phyloP scores from a whole-genome alignment of 2,329 filamentous ascomycete genomes.

The Raffaelea arxii region DNA sequence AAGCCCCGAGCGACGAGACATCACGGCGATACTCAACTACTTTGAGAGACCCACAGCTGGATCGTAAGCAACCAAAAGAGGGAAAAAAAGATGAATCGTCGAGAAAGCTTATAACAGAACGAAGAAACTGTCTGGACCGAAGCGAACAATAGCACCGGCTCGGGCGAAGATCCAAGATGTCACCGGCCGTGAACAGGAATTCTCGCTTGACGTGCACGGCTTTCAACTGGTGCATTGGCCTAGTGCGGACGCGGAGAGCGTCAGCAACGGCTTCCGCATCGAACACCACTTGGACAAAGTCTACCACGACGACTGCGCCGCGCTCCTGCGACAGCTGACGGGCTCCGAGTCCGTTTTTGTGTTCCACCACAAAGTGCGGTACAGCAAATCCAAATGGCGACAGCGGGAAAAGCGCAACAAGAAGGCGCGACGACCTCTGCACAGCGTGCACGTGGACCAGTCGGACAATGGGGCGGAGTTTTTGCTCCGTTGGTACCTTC shows the following conservation, averaged over 20 bases:
- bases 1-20: too few species aligned
- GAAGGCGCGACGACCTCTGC: slow-evolving; percentile 41
- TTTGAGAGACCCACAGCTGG: too few species aligned
- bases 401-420: slow-evolving; percentile 55
- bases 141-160: too few species aligned
- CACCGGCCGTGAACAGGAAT: slow-evolving; percentile 55
- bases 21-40: too few species aligned
- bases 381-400: slow-evolving; percentile 45
- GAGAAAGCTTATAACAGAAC: too few species aligned
- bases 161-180: slow-evolving; percentile 30
- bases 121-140: too few species aligned
- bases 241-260: slow-evolving; percentile 13
- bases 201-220: slow-evolving; percentile 39
- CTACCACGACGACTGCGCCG: slow-evolving; percentile 55
- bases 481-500: slow-evolving; percentile 13
- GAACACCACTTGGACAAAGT: slow-evolving; percentile 36
- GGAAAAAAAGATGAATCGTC: too few species aligned
- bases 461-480: slow-evolving; percentile 17
- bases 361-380: slow-evolving; percentile 61
- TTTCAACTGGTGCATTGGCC: slow-evolving; percentile 48
- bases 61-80: too few species aligned
- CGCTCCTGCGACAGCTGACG: slow-evolving; percentile 45
- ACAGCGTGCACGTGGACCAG: slow-evolving; percentile 38
- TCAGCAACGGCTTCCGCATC: slow-evolving; percentile 46
- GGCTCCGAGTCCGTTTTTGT: slow-evolving; percentile 46